A percentile compares a stretch with the other conserved stretches of the same genome.
Conservation (phyloP, 495 filamentous ascomycete species). For the Neurospora sp. region DNA sequence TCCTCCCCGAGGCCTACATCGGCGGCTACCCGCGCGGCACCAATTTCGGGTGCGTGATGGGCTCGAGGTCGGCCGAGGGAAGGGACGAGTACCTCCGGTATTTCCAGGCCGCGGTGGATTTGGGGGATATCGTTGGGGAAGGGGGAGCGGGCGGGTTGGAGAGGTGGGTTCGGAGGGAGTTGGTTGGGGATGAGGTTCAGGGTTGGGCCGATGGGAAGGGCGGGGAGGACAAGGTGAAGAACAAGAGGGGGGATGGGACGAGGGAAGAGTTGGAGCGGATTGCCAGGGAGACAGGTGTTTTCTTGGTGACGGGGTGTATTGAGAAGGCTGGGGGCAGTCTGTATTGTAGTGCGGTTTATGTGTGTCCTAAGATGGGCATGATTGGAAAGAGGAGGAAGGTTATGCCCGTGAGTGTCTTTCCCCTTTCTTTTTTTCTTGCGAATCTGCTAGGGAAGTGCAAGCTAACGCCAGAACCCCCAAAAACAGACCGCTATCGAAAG, state of each 20-base stretch:
- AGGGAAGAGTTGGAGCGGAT: constrained; percentile 68
- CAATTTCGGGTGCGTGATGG: constrained; percentile 65
- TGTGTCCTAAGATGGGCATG: constrained; percentile 60
- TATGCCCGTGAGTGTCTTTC: constrained; percentile 52
- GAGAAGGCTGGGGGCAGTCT: constrained; percentile 72
- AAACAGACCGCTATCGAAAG: constrained; percentile 68
- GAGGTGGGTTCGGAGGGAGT: constrained; percentile 56
- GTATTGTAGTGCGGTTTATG: constrained; percentile 77
- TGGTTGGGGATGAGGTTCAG: constrained; percentile 40
- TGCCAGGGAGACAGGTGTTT: constrained; percentile 65
- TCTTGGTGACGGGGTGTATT: constrained; percentile 68
- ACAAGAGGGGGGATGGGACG: constrained; percentile 71
- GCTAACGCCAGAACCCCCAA: neutral
- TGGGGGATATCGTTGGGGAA: constrained; percentile 69
- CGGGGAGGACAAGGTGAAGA: constrained; percentile 22
- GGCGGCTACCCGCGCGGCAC: constrained; percentile 88
- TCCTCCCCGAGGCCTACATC: constrained; percentile 90
- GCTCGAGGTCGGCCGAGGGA: constrained; percentile 54
- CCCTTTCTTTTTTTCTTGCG: neutral
- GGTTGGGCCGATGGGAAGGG: constrained; percentile 28
- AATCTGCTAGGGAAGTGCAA: neutral
- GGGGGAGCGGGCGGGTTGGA: constrained; percentile 52
- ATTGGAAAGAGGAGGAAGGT: constrained; percentile 90
- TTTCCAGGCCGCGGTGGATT: constrained; percentile 67
- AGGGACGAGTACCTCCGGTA: constrained; percentile 79